A percentile compares a stretch with the other conserved stretches of the same genome.
phyloP scores from a whole-genome alignment of 2,329 filamentous ascomycete genomes.

The Alternaria consortialis region DNA sequence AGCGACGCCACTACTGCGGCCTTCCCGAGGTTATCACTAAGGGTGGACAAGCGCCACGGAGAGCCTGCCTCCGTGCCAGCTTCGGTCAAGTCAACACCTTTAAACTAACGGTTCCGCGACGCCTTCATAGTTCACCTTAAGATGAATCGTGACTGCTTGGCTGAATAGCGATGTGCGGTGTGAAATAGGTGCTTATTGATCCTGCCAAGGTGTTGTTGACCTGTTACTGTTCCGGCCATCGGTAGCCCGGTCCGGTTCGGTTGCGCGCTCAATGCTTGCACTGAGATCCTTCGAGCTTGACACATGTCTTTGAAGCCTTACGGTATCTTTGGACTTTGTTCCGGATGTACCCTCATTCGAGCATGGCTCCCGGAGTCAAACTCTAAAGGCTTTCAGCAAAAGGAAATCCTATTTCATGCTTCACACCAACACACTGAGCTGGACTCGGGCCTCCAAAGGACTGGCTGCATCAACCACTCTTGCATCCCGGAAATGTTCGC shows the following conservation, averaged over 20 bases:
- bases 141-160: not conserved
- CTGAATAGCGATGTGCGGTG: not conserved
- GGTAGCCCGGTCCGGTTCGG: constrained; percentile 5
- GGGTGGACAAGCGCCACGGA: constrained; percentile 1
- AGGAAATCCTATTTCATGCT: not conserved
- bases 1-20: constrained; percentile 7
- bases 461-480: not conserved
- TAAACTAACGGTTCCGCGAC: not conserved
- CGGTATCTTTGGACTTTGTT: not conserved
- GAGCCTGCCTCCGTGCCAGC: constrained; percentile 2
- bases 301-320: not conserved
- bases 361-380: not conserved
- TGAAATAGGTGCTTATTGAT: not conserved
- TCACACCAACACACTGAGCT: not conserved
- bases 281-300: not conserved
- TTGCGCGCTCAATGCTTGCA: not conserved
- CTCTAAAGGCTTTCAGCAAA: not conserved
- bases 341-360: not conserved
- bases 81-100: constrained; percentile 3
- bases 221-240: not conserved
- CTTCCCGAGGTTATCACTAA: constrained; percentile 8
- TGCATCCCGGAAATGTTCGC: not conserved
- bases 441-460: not conserved
- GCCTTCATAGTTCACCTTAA: not conserved
- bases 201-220: not conserved